Percentiles rank a stretch among this genome's conserved stretches.
phyloP scores from a whole-genome alignment of 495 filamentous ascomycete genomes.

The Aspergillus sparsus region DNA sequence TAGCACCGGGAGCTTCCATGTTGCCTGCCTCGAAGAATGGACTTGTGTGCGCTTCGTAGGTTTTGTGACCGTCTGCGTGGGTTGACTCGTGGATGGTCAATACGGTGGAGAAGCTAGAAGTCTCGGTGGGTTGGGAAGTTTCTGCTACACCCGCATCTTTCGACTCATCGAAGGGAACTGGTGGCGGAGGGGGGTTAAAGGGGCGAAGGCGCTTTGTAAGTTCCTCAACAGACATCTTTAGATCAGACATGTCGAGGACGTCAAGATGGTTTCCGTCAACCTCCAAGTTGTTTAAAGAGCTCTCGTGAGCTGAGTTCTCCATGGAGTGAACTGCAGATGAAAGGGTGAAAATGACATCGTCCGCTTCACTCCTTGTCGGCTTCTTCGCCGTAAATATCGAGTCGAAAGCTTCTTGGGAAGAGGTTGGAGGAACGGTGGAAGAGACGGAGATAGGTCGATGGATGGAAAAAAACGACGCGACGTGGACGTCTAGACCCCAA shows the following conservation, averaged over 20 bases:
- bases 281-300: conserved; percentile 51
- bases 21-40: conserved; percentile 40
- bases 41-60: conserved; percentile 52
- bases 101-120: conserved; percentile 69
- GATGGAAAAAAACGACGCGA: conserved; percentile 93
- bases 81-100: conserved; percentile 80
- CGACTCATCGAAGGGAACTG: conserved; percentile 55
- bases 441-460: conserved; percentile 92
- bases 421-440: conserved; percentile 68
- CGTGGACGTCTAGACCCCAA: conserved; percentile 65
- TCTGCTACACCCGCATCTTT: conserved; percentile 33
- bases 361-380: conserved; percentile 51
- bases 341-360: conserved; percentile 77
- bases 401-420: conserved; percentile 73
- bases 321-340: conserved; percentile 70
- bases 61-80: conserved; percentile 66
- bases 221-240: conserved; percentile 53
- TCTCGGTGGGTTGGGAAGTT: conserved; percentile 37
- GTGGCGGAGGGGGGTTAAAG: conserved; percentile 76
- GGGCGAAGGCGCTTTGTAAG: conserved; percentile 64
- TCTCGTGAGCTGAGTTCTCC: conserved; percentile 60
- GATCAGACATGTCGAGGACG: conserved; percentile 34
- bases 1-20: conserved; percentile 39
- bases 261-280: conserved; percentile 55
- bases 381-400: conserved; percentile 67